phyloP scores from a whole-genome alignment of 2,329 filamentous ascomycete genomes.

The Ophiostoma piceae region DNA sequence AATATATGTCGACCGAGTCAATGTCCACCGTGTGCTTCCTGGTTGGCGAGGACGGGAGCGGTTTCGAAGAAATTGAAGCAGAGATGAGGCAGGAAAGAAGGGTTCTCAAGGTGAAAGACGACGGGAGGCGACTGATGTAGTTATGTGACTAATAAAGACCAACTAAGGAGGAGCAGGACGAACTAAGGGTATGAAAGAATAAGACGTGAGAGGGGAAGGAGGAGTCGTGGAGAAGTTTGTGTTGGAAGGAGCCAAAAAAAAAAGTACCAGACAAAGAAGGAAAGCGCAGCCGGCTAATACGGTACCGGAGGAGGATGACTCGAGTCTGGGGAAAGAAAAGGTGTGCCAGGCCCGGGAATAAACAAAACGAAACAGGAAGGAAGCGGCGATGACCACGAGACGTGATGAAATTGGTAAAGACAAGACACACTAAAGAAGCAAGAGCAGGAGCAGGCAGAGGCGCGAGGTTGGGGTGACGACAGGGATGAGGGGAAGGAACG shows the following conservation, averaged over 20 bases:
- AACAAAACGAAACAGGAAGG: not conserved
- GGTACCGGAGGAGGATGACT: not conserved
- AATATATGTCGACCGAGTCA: not conserved
- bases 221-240: not conserved
- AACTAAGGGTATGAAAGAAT: not conserved
- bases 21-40: not conserved
- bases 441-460: not conserved
- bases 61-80: not conserved
- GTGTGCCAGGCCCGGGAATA: not conserved
- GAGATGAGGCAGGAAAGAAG: not conserved
- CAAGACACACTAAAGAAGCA: not conserved
- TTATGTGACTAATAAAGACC: not conserved
- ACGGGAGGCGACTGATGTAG: constrained; percentile 8
- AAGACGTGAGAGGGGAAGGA: not conserved
- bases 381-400: constrained; percentile 17
- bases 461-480: constrained; percentile 2
- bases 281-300: not conserved
- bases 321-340: not conserved
- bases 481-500: constrained; percentile 13
- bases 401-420: not conserved
- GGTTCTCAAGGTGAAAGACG: not conserved
- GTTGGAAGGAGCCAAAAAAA: not conserved
- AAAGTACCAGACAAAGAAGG: not conserved
- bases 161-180: not conserved
- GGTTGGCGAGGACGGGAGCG: not conserved